Base-by-base conservation (phyloP, 2,329 filamentous ascomycete genomes). In the Pseudonectria foliicola region DNA sequence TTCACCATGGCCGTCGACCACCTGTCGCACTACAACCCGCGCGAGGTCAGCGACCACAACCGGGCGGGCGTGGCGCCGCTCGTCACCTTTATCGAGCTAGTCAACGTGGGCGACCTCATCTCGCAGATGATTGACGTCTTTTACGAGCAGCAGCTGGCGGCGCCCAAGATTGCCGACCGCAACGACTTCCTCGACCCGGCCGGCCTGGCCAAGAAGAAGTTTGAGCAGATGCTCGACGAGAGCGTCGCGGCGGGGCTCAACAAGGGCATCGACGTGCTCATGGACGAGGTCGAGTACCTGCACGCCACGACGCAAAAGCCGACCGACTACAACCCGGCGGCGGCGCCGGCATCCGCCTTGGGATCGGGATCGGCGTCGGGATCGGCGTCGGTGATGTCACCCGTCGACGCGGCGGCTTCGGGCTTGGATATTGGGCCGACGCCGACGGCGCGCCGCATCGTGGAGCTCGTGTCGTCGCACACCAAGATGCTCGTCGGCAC, bases 121-220 rank as follows among this genome's bases (percentile, higher is more conserved):
- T 87, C 93, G 40, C 92, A 98, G 60, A 98, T 98, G 92, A 79
- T 98, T 39, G 92, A 98, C 56, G 88, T 98, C 24, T 98, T 98
- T 57, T 98, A 94, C 62, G 85, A 94, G 56, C 92, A 96, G 63
- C 92, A 98, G 63, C 75, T 98, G 18, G 79, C 88, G 6, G 75
- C 78, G 1, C 77, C 84, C 11, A 85, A 85, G 51, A 80, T 98
- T 34, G 84, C 84, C 2, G 90, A 96, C 56, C 80, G 85, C 28
- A 93, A 94, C 56, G 92, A 98, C 62, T 98, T 98, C 53, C 70
- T 98, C 31, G 87, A 94, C 54, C 84, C 88, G 13, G 86, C 89
- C 0, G 84, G 85, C 23, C 82, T 95, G 50, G 89, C 92, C 45
- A 98, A 98, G 75, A 96, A 95, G 67, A 88, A 86, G 46, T 98